Base-by-base conservation (phyloP, 1,284 basidiomycete genomes). In the Tausonia pullulans region DNA sequence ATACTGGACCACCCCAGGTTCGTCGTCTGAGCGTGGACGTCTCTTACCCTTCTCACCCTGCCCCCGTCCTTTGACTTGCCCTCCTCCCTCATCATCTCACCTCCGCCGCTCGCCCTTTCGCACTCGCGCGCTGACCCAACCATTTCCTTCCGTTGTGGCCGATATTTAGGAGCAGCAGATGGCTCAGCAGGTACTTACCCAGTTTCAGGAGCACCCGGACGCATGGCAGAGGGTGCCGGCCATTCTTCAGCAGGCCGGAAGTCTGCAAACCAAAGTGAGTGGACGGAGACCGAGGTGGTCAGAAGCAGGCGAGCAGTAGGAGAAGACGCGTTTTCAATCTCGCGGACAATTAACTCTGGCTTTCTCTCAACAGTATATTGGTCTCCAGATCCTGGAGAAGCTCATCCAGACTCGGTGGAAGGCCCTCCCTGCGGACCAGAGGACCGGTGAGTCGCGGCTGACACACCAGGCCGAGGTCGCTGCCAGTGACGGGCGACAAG, bases 221-320 rank as follows among this genome's bases (percentile, higher is more conserved):
- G 86, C 93, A 57, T 99, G 96, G 96, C 94, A 95, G 69, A 84
- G 91, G 73, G 96, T 98, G 1, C 96, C 96, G 46, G 87, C 88
- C 68, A 89, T 99, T 71, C 81, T 99, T 64, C 92, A 98, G 74
- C 82, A 82, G 67, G 90, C 91, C 9, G 80, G 81, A 39, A 92
- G 87, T 74, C 84, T 87, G 50, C 95, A 98, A 76, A 87, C 94
- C 54, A 98, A 98, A 82, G 93, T 90, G 58, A 60, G 79, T 70
- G 27, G 27, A 27, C 27, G 27, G 27, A 27, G 27, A 2, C 27
- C 27, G 27, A 27, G 27, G 27, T 27, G 27, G 27, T 27, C 27
- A 27, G 27, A 27, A 27, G 27, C 27, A 27, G 27, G 27, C 27
- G 27, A 27, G 27, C 27, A 27, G 27, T 27, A 27, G 27, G 27